Conservation (phyloP, 2,329 filamentous ascomycete species). For the Dactylellina drechsleri region DNA sequence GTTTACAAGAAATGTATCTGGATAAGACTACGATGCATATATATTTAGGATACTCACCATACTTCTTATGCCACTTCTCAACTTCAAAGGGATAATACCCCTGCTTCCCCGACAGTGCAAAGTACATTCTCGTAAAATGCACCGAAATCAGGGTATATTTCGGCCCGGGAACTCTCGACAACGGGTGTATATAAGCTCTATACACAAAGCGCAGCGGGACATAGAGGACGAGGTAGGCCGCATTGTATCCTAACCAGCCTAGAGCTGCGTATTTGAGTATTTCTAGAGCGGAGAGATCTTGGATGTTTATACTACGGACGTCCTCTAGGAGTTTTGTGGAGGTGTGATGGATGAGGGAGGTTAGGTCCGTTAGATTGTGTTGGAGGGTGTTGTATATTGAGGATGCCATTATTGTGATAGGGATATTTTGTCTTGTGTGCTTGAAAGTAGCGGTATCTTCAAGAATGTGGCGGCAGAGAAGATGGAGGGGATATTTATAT, state of each 20-base stretch:
- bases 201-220: slow-evolving; percentile 56
- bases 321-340: background rate
- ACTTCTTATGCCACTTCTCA: slow-evolving; percentile 23
- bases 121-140: slow-evolving; percentile 58
- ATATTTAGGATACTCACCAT: slow-evolving; percentile 22
- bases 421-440: too few relatives aligned
- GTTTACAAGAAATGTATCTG: background rate
- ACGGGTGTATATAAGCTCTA: slow-evolving; percentile 60
- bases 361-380: slow-evolving; percentile 4
- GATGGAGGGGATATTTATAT: too few relatives aligned
- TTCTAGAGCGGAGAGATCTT: background rate
- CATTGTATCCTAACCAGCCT: slow-evolving; percentile 3
- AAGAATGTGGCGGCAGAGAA: too few relatives aligned
- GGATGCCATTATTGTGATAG: background rate
- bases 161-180: slow-evolving; percentile 60
- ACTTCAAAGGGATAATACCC: slow-evolving; percentile 5
- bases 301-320: background rate
- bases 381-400: slow-evolving; percentile 11
- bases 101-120: background rate
- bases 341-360: background rate
- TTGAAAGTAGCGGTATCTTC: too few relatives aligned
- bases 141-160: slow-evolving; percentile 60
- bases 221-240: slow-evolving; percentile 8
- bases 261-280: slow-evolving; percentile 7
- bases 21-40: background rate